A percentile compares a stretch with the other conserved stretches of the same genome.
These are phyloP conservation scores for Arthromyces matolae DNA, from an alignment of 768 basidiomycete genomes.

Conservation along the genomic window DNA sequence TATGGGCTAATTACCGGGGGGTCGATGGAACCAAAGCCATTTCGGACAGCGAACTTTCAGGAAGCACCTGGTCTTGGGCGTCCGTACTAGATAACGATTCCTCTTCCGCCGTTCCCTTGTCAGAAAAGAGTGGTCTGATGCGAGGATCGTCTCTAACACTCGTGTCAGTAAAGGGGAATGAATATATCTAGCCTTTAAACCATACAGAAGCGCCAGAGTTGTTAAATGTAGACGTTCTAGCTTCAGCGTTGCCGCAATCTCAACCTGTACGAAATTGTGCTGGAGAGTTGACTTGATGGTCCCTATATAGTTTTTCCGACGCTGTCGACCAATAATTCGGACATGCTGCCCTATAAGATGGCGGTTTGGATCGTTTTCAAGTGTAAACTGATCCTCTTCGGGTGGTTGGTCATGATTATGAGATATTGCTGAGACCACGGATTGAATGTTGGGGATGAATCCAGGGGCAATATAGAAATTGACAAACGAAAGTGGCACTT, in stretches of 20 bases:
- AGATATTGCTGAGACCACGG: too few relatives aligned
- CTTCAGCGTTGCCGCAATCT: conserved; percentile 4
- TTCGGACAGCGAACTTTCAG: neutral
- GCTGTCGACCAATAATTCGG: neutral
- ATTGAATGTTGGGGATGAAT: too few relatives aligned
- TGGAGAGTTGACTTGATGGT: neutral
- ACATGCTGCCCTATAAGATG: conserved; percentile 7
- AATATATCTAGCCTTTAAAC: neutral
- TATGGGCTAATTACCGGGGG: neutral
- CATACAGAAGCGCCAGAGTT: neutral
- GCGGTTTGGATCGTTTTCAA: neutral
- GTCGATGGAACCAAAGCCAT: conserved; percentile 2
- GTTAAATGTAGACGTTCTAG: neutral
- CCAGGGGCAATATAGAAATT: too few relatives aligned
- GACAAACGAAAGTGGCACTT: too few relatives aligned
- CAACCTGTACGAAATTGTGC: neutral
- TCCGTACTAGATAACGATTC: neutral
- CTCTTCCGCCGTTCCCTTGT: neutral
- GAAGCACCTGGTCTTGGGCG: neutral
- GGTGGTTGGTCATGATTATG: too few relatives aligned
- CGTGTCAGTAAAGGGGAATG: too few relatives aligned
- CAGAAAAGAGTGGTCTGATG: neutral
- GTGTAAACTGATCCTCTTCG: neutral
- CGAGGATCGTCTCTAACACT: conserved; percentile 2
- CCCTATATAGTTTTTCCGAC: conserved; percentile 2